phyloP scores from a whole-genome alignment of 2,329 filamentous ascomycete species.

The Ophiostoma ips region DNA sequence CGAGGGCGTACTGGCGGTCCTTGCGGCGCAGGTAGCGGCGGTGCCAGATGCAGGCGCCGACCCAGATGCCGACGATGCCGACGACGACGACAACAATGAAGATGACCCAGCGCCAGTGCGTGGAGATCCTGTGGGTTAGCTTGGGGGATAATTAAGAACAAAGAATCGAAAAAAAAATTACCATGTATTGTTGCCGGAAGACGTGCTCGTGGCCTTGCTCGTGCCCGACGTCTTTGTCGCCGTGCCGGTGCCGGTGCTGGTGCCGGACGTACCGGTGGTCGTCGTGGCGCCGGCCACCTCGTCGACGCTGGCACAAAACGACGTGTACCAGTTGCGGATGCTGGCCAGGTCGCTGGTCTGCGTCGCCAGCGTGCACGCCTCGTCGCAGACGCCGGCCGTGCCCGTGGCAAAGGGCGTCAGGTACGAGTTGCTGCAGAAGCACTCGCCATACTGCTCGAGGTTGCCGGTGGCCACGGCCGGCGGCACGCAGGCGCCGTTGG shows the following conservation, averaged over 20 bases:
- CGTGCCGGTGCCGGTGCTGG: slow-evolving; percentile 1
- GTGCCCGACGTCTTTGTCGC: neutral
- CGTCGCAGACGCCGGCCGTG: slow-evolving; percentile 47
- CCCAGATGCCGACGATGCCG: slow-evolving; percentile 51
- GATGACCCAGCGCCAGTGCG: slow-evolving; percentile 68
- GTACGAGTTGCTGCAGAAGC: slow-evolving; percentile 56
- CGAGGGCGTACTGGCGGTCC: slow-evolving; percentile 40
- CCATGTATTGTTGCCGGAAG: slow-evolving; percentile 8
- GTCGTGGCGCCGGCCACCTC: slow-evolving; percentile 20
- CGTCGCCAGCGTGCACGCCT: slow-evolving; percentile 36
- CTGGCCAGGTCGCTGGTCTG: slow-evolving; percentile 35
- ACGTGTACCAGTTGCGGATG: slow-evolving; percentile 57
- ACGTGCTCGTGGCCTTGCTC: neutral
- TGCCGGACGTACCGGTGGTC: slow-evolving; percentile 18
- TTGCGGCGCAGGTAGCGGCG: slow-evolving; percentile 59
- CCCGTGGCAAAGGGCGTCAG: slow-evolving; percentile 44
- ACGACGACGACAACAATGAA: slow-evolving; percentile 65
- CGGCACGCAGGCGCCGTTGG: slow-evolving; percentile 58
- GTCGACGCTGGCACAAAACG: slow-evolving; percentile 44
- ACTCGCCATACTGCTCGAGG: slow-evolving; percentile 44
- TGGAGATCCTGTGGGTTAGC: slow-evolving; percentile 36
- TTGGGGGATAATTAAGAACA: neutral
- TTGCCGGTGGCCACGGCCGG: slow-evolving; percentile 34
- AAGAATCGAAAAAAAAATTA: neutral
- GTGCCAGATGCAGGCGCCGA: slow-evolving; percentile 56